phyloP scores from a whole-genome alignment of 495 filamentous ascomycete species.

The Neurospora hispaniola region DNA sequence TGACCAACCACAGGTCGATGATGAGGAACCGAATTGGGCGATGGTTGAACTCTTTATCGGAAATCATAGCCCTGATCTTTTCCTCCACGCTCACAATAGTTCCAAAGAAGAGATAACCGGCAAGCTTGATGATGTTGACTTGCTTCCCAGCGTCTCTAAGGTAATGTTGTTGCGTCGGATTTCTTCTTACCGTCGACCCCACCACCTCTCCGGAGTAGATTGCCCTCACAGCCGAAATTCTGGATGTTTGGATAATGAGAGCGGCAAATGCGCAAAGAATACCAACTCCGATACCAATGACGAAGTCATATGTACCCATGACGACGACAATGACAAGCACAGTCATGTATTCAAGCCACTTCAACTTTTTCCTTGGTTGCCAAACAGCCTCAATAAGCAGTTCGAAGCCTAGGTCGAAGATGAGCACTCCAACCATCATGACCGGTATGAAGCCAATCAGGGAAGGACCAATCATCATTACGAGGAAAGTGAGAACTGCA shows the following conservation, averaged over 20 bases:
- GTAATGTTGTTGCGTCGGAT: constrained; percentile 79
- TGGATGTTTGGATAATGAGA: constrained; percentile 82
- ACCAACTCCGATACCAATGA: constrained; percentile 82
- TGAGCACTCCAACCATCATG: constrained; percentile 91
- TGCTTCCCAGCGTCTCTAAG: constrained; percentile 76
- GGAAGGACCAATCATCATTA: constrained; percentile 74
- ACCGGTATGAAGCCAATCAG: constrained; percentile 92
- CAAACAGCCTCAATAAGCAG: constrained; percentile 78
- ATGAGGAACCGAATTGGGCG: constrained; percentile 82
- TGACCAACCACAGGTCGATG: constrained; percentile 82
- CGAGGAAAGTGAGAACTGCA: constrained; percentile 63
- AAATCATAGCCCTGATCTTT: constrained; percentile 67
- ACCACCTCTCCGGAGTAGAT: constrained; percentile 79
- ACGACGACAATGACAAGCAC: constrained; percentile 87
- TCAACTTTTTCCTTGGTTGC: constrained; percentile 77
- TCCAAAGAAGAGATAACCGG: constrained; percentile 91
- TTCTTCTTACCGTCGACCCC: constrained; percentile 82
- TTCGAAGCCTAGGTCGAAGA: constrained; percentile 89
- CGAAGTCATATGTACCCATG: constrained; percentile 96
- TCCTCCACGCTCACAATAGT: constrained; percentile 92
- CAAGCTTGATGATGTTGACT: constrained; percentile 79
- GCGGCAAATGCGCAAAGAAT: constrained; percentile 86
- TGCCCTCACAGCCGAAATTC: constrained; percentile 74
- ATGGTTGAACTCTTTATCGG: constrained; percentile 63
- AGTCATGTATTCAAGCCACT: constrained; percentile 78